Conservation (phyloP, 805 yeast species). For the Saccharomycopsis oosterbeekiorum region DNA sequence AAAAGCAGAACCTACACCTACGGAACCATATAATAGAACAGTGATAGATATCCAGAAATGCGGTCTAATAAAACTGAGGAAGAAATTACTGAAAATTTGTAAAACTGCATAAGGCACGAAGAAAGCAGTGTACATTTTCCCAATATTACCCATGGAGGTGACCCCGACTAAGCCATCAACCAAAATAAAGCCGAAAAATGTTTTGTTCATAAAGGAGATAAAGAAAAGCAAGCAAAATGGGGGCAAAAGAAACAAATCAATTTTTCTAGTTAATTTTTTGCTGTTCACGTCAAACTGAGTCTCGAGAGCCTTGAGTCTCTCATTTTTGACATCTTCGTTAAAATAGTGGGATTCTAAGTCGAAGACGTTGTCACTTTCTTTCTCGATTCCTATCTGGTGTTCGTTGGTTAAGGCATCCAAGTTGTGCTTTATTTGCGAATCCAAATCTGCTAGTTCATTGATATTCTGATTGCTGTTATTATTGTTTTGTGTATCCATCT, state of each 20-base stretch:
- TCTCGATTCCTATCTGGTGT: too few species aligned
- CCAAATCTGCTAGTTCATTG: too few species aligned
- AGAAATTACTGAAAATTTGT: conserved; percentile 53
- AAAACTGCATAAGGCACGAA: conserved; percentile 53
- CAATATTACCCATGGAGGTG: too few species aligned
- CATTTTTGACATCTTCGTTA: too few species aligned
- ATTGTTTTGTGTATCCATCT: too few species aligned
- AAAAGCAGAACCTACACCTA: conserved; percentile 56
- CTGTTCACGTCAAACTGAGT: conserved; percentile 38
- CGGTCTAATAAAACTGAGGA: conserved; percentile 49
- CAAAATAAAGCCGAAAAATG: conserved; percentile 63
- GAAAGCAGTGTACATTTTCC: conserved; percentile 41
- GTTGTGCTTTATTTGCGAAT: too few species aligned
- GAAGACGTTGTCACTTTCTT: too few species aligned
- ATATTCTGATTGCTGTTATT: too few species aligned
- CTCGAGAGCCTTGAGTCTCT: neutral
- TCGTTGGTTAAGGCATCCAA: too few species aligned
- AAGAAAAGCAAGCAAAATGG: conserved; percentile 60
- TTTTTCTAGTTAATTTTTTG: conserved; percentile 44
- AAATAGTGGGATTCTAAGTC: too few species aligned
- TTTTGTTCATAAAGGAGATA: conserved; percentile 62
- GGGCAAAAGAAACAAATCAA: conserved; percentile 57
- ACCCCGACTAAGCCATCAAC: conserved; percentile 43
- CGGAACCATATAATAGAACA: conserved; percentile 52
- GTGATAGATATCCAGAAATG: conserved; percentile 52